Base-by-base conservation (phyloP, 1,139 yeast genomes). In the Pneumocystis canis region DNA sequence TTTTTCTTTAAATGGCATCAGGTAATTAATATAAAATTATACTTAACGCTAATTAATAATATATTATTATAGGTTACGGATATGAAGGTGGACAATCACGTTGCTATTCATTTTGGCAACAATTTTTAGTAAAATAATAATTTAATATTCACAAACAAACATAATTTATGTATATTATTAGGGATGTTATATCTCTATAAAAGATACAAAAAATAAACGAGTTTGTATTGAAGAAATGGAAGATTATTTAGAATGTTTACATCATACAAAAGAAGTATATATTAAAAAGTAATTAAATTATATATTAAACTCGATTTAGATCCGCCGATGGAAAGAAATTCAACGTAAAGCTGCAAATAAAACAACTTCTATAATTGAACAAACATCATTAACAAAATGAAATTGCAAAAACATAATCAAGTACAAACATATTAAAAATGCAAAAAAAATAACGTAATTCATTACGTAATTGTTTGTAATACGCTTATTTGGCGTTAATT, bases 171-270 rank as follows among this genome's bases (percentile, higher is more conserved):
- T 14, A 2, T 14, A 5, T 5, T 7, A n/a, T n/a, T 18, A 47
- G 54, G 31, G 54, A 25, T 47, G 54, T 11, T 47, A 47, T 47
- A n/a, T 16, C 3, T 47, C 54, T 25, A 16, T 20, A 25, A 11
- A 5, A 25, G 54, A 25, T 2, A 47, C 31, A 25, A 30, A 67
- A 68, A 60, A 69, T 39, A 28, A 60, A 65, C 2, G 67, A 75
- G 65, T 79, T 82, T 71, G 70, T 70, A 58, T 75, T 77, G 32
- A 70, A 72, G 62, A 47, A 47, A 75, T 76, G 40, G 80, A 75
- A 62, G 82, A 79, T 69, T 79, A 79, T 72, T 71, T 74, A 62
- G 82, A 79, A 71, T 79, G 82, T 67, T 73, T 79, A 60, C 80
- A 77, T 69, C 82, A 79, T 70, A 71, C 71, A 39, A 78, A 78